These are phyloP conservation scores for Hypomontagnella submonticulosa DNA, from an alignment of 495 filamentous ascomycete species.

Conservation along the genomic window DNA sequence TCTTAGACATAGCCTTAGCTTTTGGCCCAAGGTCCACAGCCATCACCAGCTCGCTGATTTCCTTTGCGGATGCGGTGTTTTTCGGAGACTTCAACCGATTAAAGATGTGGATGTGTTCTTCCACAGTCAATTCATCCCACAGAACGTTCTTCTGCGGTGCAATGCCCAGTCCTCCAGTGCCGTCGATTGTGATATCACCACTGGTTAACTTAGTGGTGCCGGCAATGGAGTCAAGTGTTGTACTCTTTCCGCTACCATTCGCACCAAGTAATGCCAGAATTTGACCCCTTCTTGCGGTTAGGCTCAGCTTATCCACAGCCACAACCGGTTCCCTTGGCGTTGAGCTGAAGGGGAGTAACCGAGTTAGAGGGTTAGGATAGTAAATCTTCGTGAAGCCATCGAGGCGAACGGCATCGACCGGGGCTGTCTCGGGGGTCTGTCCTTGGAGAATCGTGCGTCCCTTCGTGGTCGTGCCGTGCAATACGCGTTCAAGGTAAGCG, in stretches of 20 bases:
- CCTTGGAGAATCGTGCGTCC: constrained; percentile 64
- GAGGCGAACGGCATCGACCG: constrained; percentile 69
- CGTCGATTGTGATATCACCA: constrained; percentile 76
- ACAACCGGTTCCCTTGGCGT: constrained; percentile 70
- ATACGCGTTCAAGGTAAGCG: constrained; percentile 73
- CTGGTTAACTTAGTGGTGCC: constrained; percentile 76
- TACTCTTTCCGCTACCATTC: constrained; percentile 88
- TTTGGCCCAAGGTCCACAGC: constrained; percentile 79
- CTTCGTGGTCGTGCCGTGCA: constrained; percentile 78
- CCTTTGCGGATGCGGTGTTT: constrained; percentile 61
- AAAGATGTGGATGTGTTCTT: constrained; percentile 83
- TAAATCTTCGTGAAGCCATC: constrained; percentile 79
- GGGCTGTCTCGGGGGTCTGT: constrained; percentile 47
- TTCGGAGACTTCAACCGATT: constrained; percentile 75
- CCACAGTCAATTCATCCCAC: constrained; percentile 84
- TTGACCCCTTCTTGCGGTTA: constrained; percentile 75
- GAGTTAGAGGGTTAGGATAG: constrained; percentile 68
- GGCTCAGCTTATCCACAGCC: constrained; percentile 75
- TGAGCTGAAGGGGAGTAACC: constrained; percentile 65
- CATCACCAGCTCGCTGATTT: constrained; percentile 68
- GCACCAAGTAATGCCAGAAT: constrained; percentile 85
- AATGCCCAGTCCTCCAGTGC: constrained; percentile 80
- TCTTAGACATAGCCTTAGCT: constrained; percentile 69
- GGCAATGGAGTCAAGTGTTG: constrained; percentile 85
- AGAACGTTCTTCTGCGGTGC: constrained; percentile 92